Evolutionary conservation across 768 basidiomycete genomes (phyloP), one percentile per base, ranked within the genome.

Genomic region (Boletus subparvulus): DNA sequence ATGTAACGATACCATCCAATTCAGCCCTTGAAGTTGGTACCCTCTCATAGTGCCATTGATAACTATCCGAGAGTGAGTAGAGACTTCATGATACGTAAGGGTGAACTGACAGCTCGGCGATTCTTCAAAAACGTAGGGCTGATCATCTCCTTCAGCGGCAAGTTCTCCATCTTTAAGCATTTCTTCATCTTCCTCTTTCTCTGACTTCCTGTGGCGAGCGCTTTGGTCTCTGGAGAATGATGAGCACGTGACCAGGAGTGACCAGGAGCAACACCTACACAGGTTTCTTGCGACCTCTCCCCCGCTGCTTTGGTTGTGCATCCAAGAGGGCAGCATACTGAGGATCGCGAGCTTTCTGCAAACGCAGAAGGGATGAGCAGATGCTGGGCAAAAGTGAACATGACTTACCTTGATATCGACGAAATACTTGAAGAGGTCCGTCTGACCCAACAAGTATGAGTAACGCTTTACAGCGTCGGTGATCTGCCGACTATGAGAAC

Each of bases 101-200:
- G 40, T 32, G 35, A 13, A 73, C 76, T 52, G 59, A 98, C 94
- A 98, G 65, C 84, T 86, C 0, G 95, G 95, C 0, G 92, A 94
- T 61, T 94, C 87, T 66, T 98, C 94, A 57, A 98, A 99, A 5
- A 98, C 93, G 61, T 86, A 92, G 0, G 95, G 91, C 58, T 94
- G 90, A 63, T 97, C 94, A 61, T 88, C 85, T 3, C 91, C 92
- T 55, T 86, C 88, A 10, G 82, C 84, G 17, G 83, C 89, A 37
- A 86, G 78, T 62, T 92, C 91, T 8, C 88, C 89, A 46, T 92
- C 92, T 66, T 94, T 91, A 41, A 98, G 73, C 66, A 99, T 66
- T 73, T 99, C 96, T 60, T 96, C 94, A 52, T 98, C 97, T 71
- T 98, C 97, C 67, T 99, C 97, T 74, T 97, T 97, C 73, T 99